Conservation (phyloP, 108 stramenopile genomes). For the Discostella pseudostelligera region DNA sequence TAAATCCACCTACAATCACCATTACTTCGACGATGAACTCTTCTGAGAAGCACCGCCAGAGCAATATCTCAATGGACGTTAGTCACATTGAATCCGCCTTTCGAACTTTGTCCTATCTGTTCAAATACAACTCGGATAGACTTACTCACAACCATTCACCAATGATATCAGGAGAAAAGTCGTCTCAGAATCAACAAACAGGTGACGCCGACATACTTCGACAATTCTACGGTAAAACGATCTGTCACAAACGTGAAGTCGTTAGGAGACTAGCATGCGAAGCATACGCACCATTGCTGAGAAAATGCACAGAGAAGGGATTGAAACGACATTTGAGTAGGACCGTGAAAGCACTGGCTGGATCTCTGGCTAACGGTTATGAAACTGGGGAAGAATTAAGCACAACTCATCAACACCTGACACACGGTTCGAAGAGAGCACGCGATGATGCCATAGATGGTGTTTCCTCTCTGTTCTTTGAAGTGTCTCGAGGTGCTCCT, state of each 20-base stretch:
- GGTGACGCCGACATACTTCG: slow-evolving; percentile 66
- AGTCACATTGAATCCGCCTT: slow-evolving; percentile 79
- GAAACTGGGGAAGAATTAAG: slow-evolving; percentile 1
- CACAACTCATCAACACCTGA: not conserved
- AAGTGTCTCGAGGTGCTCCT: slow-evolving; percentile 65
- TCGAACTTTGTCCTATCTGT: slow-evolving; percentile 76
- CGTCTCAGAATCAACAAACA: slow-evolving; percentile 13
- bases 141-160: slow-evolving; percentile 38
- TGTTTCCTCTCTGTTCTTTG: slow-evolving; percentile 68
- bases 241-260: slow-evolving; percentile 71
- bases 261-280: slow-evolving; percentile 75
- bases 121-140: slow-evolving; percentile 72
- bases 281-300: slow-evolving; percentile 74
- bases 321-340: slow-evolving; percentile 65
- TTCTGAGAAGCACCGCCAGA: slow-evolving; percentile 47
- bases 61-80: slow-evolving; percentile 62
- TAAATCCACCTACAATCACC: slow-evolving; percentile 62
- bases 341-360: slow-evolving; percentile 67
- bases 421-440: slow-evolving; percentile 43
- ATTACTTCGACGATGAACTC: slow-evolving; percentile 43
- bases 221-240: slow-evolving; percentile 73
- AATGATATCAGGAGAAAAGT: slow-evolving; percentile 7
- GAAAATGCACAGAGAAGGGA: slow-evolving; percentile 60
- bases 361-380: slow-evolving; percentile 20
- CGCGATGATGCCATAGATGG: slow-evolving; percentile 76